Evolutionary conservation across 495 filamentous ascomycete genomes (phyloP), one percentile per base, ranked within the genome.

Genomic region (Jackrogersella multiformis): DNA sequence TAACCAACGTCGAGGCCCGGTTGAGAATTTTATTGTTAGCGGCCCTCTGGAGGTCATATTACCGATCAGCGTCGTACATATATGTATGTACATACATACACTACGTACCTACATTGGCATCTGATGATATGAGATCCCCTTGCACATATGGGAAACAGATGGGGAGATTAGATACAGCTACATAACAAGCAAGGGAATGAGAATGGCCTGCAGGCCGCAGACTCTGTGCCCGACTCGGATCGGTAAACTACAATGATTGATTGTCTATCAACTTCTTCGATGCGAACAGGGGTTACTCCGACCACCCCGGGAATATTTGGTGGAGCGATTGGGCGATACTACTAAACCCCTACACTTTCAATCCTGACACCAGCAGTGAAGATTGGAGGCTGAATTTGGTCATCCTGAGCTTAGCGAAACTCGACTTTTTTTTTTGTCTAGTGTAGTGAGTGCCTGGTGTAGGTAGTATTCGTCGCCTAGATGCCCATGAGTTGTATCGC

Each of bases 91-190:
- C 18, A 24, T 48, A 48, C 21, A 30, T 49, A 49, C 26, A 30
- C 13, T 4, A n/a, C 5, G 3, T 45, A 18, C 41, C 35, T 32
- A 58, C 62, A 53, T 36, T 58, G 36, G 42, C 46, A 55, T 63
- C 48, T 63, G 49, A 52, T 48, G 13, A 49, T 49, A 62, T 26
- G 49, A 46, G 18, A 21, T 63, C 49, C 26, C 38, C 28, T 35
- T 44, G 21, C 3, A 30, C 26, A 30, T 30, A 30, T n/a, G n/a
- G n/a, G n/a, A n/a, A n/a, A n/a, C 55, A 64, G 18, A 53, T 53
- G 49, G 61, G 56, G 61, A 69, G 66, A 69, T 65, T 65, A 53
- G 56, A 34, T 56, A 55, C 61, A 64, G 66, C 66, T 56, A 69
- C 66, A 36, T 32, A 32, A 21, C n/a, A 52, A 42, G 52, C 61